These are phyloP conservation scores for Jimgerdemannia lactiflua DNA, from an alignment of 192 early-diverging fungal genomes.

Conservation along the genomic window DNA sequence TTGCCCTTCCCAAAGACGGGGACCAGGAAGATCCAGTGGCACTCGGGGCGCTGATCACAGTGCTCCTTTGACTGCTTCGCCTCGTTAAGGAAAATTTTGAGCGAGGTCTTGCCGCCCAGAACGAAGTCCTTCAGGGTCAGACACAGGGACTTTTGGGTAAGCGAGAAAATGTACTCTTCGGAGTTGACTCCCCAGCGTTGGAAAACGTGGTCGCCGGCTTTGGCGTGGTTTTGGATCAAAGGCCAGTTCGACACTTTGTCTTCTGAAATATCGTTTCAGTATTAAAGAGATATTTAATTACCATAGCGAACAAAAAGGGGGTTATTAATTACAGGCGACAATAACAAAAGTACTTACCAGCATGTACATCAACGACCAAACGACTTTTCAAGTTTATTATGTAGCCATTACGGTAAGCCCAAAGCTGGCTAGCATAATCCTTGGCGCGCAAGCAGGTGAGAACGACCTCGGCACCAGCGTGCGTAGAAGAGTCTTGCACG, in stretches of 20 bases:
- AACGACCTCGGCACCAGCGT: slow-evolving; percentile 9
- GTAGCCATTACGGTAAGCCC: slow-evolving; percentile 18
- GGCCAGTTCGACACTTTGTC: neutral
- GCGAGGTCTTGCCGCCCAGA: neutral
- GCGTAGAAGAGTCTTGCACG: neutral
- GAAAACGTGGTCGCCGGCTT: slow-evolving; percentile 22
- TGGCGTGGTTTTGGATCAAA: neutral
- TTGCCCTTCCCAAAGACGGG: neutral
- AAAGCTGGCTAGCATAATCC: slow-evolving; percentile 26
- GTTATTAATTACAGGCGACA: neutral
- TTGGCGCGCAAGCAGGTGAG: slow-evolving; percentile 12
- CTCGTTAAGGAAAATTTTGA: neutral
- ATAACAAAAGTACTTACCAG: neutral
- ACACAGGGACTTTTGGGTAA: neutral
- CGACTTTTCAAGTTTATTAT: slow-evolving; percentile 22
- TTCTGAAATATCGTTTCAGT: neutral
- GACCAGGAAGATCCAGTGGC: neutral
- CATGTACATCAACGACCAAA: slow-evolving; percentile 17
- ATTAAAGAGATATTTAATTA: neutral
- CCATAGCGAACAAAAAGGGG: neutral
- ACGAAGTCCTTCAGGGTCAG: neutral
- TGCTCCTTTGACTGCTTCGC: neutral
- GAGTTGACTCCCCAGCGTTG: neutral
- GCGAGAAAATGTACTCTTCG: neutral
- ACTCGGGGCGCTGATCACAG: neutral